Evolutionary conservation across 768 basidiomycete genomes (phyloP), one percentile per base, ranked within the genome.

Genomic region (Lepiota brunneoincarnata): DNA sequence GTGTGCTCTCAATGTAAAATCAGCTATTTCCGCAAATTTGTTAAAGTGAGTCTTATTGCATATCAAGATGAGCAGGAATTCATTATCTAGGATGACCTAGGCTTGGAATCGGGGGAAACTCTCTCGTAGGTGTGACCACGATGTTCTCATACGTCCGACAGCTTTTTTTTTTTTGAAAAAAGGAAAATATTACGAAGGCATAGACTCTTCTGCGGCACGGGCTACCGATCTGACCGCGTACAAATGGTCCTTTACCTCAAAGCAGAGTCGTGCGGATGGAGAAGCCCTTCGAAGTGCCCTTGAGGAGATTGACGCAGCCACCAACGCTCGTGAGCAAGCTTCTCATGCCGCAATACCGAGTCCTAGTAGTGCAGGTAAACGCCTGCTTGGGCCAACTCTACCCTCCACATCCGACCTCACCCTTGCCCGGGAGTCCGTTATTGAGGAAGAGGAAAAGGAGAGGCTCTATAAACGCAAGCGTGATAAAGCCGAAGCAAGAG

Each of bases 1-100:
- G 55, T 61, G 55, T 58, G 61, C 60, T 61, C 69, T 72, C 56
- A 75, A 66, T 62, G 47, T 60, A 64, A 55, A 9, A 51, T 21
- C 55, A 91, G 90, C 63, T 93, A 95, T 66, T 98, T 98, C 66
- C 85, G 87, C 62, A 96, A 94, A 71, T 97, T 98, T 63, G 85
- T 93, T 37, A 90, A 89, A 78, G 87, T 87, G 63, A 59, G 71
- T 46, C 38, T 39, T 23, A 18, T 23, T 61, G 15, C 31, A 26
- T 38, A 18, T 7, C 37, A 42, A 31, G 51, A 23, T 40, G 38
- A 56, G 15, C 28, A 15, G 49, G 41, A 23, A 24, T 55, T 40
- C 11, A 55, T 56, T 21, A 48, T 10, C 37, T 53, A 41, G 23
- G 42, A 50, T 42, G 26, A 14, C 37, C 46, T 62, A 91, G 80